Evolutionary conservation across 148 eudicot genomes (phyloP).

Genomic region (Dysphania ambrosioides): DNA sequence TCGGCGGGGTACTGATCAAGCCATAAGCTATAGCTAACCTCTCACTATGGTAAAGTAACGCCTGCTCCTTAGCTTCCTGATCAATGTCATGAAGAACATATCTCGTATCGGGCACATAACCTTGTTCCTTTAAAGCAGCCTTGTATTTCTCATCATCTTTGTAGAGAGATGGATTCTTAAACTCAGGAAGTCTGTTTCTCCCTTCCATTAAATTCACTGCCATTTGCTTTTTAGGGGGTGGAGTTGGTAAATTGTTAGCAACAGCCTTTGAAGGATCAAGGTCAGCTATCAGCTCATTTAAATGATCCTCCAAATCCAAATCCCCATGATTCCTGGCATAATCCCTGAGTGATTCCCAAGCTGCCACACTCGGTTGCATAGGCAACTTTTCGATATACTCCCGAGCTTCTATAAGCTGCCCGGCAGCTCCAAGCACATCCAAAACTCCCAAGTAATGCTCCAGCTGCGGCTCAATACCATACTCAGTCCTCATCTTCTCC

Average conservation of each 20-base stretch:
- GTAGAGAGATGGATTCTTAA: slow-evolving; percentile 66
- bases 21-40: slow-evolving; percentile 80
- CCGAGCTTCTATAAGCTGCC: slow-evolving; percentile 65
- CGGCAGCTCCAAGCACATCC: slow-evolving; percentile 71
- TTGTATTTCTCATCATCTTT: slow-evolving; percentile 79
- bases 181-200: slow-evolving; percentile 61
- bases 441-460: slow-evolving; percentile 76
- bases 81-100: slow-evolving; percentile 83
- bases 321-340: slow-evolving; percentile 87
- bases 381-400: slow-evolving; percentile 64
- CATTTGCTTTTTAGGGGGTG: slow-evolving; percentile 72
- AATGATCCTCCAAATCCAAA: slow-evolving; percentile 78
- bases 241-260: slow-evolving; percentile 61
- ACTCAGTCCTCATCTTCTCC: slow-evolving; percentile 60
- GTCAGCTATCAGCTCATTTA: slow-evolving; percentile 57
- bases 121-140: slow-evolving; percentile 74
- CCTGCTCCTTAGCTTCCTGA: slow-evolving; percentile 84
- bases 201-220: slow-evolving; percentile 79
- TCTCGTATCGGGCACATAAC: slow-evolving; percentile 66
- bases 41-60: slow-evolving; percentile 69
- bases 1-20: slow-evolving; percentile 64
- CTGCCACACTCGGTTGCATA: slow-evolving; percentile 48
- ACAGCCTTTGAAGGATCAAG: slow-evolving; percentile 67
- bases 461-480: slow-evolving; percentile 57
- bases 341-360: slow-evolving; percentile 80